Percentiles rank a stretch among this genome's conserved stretches.
Evolutionary conservation across 768 basidiomycete genomes (phyloP).

Genomic region (Boletus rubropictus): DNA sequence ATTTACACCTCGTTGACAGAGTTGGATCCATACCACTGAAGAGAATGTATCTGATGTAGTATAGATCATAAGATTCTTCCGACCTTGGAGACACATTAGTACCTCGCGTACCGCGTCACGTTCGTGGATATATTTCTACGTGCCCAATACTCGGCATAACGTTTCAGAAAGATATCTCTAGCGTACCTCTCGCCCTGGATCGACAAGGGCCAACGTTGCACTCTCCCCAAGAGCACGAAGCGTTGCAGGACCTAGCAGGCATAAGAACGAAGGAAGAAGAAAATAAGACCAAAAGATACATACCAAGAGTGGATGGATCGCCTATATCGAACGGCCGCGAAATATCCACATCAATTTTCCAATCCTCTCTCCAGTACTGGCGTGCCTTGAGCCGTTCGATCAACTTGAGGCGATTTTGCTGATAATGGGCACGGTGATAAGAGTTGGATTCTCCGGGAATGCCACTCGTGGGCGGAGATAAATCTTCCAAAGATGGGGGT

Average conservation of each 20-base stretch:
- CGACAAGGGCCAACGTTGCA: slow-evolving; percentile 35
- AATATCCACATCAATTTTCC: slow-evolving; percentile 45
- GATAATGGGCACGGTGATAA: slow-evolving; percentile 1
- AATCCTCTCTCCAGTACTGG: slow-evolving; percentile 74
- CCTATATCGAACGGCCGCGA: slow-evolving; percentile 52
- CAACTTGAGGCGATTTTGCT: slow-evolving; percentile 37
- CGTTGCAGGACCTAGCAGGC: slow-evolving; percentile 40
- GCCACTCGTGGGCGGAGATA: slow-evolving; percentile 4
- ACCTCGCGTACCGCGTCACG: slow-evolving; percentile 74
- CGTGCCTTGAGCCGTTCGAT: slow-evolving; percentile 56
- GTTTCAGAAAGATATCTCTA: neutral
- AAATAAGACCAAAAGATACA: slow-evolving; percentile 4
- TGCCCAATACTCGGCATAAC: neutral
- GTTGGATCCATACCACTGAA: slow-evolving; percentile 28
- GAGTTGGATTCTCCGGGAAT: neutral
- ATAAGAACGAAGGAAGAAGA: slow-evolving; percentile 1
- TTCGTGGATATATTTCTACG: slow-evolving; percentile 66
- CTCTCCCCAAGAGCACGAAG: slow-evolving; percentile 36
- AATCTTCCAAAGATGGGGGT: slow-evolving; percentile 10
- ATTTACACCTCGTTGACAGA: neutral
- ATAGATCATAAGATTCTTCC: slow-evolving; percentile 52
- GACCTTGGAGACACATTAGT: slow-evolving; percentile 70
- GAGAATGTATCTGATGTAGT: slow-evolving; percentile 29
- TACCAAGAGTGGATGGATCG: slow-evolving; percentile 71
- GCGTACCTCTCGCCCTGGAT: slow-evolving; percentile 40